Evolutionary conservation across 106 monocot genomes (phyloP).

Genomic region (Platanthera zijinensis): DNA sequence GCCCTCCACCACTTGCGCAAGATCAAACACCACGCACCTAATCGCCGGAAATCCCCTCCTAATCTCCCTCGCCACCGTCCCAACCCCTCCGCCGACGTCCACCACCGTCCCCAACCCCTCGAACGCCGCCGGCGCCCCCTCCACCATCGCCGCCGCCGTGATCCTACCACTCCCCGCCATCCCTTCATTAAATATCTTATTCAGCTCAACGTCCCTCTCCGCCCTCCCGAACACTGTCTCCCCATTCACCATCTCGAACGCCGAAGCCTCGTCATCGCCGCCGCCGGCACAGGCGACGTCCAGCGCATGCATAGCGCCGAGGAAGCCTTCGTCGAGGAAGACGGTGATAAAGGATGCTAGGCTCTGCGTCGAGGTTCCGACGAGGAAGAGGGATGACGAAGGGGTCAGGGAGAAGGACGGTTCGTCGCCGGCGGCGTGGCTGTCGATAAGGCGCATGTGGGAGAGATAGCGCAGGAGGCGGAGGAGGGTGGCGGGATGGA

Average conservation of each 20-base stretch:
- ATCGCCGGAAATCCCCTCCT: slow-evolving; percentile 1
- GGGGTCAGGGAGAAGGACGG: slow-evolving; percentile 9
- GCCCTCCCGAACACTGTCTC: background rate
- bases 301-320: background rate
- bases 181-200: slow-evolving; percentile 9
- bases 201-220: background rate
- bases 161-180: slow-evolving; percentile 8
- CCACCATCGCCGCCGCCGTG: background rate
- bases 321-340: background rate
- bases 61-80: slow-evolving; percentile 5
- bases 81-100: slow-evolving; percentile 15
- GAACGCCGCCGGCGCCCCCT: background rate
- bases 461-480: slow-evolving; percentile 24
- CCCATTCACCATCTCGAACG: slow-evolving; percentile 2
- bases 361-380: background rate
- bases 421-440: background rate
- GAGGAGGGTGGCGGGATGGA: background rate
- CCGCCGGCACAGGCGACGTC: background rate
- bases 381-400: background rate
- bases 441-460: background rate
- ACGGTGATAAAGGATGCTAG: slow-evolving; percentile 6
- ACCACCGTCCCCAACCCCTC: slow-evolving; percentile 1
- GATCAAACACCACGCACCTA: slow-evolving; percentile 5
- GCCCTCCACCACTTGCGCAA: slow-evolving; percentile 9
- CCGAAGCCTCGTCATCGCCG: no score